These are phyloP conservation scores for Letharia lupina DNA, from an alignment of 495 filamentous ascomycete species.

Conservation along the genomic window DNA sequence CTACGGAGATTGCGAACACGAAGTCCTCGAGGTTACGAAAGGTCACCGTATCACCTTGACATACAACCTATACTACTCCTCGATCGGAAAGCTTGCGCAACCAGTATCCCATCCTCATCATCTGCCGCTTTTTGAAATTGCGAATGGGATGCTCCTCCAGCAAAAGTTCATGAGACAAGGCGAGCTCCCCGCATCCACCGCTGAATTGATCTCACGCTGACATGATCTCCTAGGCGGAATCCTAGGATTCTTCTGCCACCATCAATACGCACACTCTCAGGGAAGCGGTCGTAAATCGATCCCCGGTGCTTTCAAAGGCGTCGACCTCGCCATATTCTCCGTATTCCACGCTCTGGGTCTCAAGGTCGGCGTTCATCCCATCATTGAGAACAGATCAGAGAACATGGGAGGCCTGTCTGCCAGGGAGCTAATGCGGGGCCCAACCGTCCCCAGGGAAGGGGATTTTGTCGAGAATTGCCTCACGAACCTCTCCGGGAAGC, in stretches of 20 bases:
- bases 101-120: background rate
- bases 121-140: background rate
- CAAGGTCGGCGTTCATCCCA: background rate
- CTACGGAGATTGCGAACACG: constrained; percentile 54
- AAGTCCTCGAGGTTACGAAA: constrained; percentile 42
- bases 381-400: background rate
- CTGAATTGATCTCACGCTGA: background rate
- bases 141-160: background rate
- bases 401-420: background rate
- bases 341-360: constrained; percentile 6
- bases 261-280: constrained; percentile 31
- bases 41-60: constrained; percentile 47
- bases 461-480: background rate
- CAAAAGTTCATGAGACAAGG: background rate
- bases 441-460: background rate
- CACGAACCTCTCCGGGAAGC: background rate
- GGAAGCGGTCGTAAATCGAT: constrained; percentile 12
- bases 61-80: background rate
- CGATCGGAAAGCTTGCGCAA: background rate
- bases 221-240: constrained; percentile 10
- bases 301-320: constrained; percentile 26
- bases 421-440: background rate
- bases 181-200: background rate
- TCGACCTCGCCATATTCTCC: constrained; percentile 23
- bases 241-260: constrained; percentile 33